Percentiles rank a stretch among this genome's conserved stretches.
Evolutionary conservation across 352 stramenopile species (phyloP).

Genomic region (Phytophthora idaei): DNA sequence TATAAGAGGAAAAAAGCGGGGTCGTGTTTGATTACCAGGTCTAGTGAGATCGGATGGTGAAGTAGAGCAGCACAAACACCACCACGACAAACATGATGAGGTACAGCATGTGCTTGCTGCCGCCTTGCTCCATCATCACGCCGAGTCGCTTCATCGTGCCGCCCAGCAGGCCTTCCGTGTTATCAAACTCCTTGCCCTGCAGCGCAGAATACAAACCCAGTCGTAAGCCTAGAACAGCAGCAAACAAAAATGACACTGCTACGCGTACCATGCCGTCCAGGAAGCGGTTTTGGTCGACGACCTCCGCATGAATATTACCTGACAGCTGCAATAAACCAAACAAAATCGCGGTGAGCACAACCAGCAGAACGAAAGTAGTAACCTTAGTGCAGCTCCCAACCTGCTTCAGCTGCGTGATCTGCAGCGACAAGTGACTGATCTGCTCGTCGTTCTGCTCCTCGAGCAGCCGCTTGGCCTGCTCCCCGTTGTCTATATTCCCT

Average conservation of each 20-base stretch:
- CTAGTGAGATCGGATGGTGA: conserved; percentile 75
- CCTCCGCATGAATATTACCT: conserved; percentile 77
- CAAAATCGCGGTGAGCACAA: not conserved
- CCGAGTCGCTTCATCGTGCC: conserved; percentile 88
- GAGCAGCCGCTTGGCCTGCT: conserved; percentile 79
- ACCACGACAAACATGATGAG: conserved; percentile 85
- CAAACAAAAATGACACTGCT: not conserved
- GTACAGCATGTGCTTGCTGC: conserved; percentile 91
- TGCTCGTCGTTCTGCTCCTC: conserved; percentile 91
- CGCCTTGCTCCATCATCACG: conserved; percentile 88
- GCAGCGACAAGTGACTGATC: conserved; percentile 86
- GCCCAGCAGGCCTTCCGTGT: conserved; percentile 80
- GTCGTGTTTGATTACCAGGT: conserved; percentile 25
- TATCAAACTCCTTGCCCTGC: conserved; percentile 87
- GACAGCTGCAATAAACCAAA: conserved; percentile 56
- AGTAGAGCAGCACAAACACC: conserved; percentile 88
- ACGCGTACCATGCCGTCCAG: conserved; percentile 77
- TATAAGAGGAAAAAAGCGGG: not conserved
- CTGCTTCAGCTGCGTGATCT: conserved; percentile 88
- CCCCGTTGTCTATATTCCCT: conserved; percentile 55
- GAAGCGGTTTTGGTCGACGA: conserved; percentile 84
- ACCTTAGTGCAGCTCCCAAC: conserved; percentile 24
- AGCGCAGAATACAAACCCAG: not conserved
- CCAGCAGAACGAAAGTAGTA: not conserved
- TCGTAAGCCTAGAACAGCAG: not conserved